Conservation (phyloP, 495 filamentous ascomycete species). For the Neurospora sp. region DNA sequence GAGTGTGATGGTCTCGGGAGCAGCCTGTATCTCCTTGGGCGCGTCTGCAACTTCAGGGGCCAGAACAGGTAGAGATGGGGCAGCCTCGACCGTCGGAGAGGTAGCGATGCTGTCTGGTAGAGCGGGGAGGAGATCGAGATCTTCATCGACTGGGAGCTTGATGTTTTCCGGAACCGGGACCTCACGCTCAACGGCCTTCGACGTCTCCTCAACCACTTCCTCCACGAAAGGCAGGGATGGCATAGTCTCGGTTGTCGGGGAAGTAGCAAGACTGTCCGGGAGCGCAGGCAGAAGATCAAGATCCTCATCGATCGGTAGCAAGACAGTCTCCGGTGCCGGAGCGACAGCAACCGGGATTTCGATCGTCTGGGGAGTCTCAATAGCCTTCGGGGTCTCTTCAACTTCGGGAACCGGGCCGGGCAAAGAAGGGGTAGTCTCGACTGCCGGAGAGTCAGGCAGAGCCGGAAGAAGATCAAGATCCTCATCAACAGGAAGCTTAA, state of each 20-base stretch:
- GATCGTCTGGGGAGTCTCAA: neutral
- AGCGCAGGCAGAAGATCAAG: neutral
- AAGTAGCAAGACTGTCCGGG: neutral
- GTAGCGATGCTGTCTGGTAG: neutral
- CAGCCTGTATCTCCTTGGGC: neutral
- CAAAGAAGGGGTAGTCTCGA: neutral
- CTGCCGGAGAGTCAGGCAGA: conserved; percentile 3
- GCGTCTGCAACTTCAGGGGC: neutral
- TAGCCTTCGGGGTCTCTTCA: neutral
- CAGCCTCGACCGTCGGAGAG: neutral
- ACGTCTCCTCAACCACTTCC: neutral
- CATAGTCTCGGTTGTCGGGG: neutral
- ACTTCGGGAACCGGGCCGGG: neutral
- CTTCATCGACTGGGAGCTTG: neutral
- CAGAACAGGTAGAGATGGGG: neutral
- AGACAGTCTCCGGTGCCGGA: neutral
- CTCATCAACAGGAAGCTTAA: neutral
- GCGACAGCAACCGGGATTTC: neutral
- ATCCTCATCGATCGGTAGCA: neutral
- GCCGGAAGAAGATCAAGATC: neutral
- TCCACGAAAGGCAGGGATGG: neutral
- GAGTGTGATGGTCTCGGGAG: neutral
- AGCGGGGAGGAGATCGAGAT: neutral
- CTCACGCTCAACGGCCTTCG: neutral
- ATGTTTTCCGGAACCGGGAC: neutral